Evolutionary conservation across 192 early-diverging fungal genomes (phyloP), one percentile per base, ranked within the genome.

Genomic region (Linnemannia zychae): DNA sequence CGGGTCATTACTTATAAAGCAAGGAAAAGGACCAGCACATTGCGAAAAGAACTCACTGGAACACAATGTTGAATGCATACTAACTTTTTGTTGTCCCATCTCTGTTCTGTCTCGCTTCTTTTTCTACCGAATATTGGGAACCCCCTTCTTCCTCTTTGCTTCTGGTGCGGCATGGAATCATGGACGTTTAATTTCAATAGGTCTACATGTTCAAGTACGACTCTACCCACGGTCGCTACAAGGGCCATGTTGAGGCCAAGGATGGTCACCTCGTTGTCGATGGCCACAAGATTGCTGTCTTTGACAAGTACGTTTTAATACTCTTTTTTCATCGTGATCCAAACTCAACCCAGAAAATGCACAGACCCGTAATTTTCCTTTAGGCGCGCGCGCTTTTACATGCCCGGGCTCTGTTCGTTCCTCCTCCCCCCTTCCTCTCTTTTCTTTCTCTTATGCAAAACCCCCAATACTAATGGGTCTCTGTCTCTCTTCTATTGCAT

Each of bases 181-280:
- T 9, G 37, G 38, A 0, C 37, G 44, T 17, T 50, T 47, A 15
- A 44, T 47, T 7, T 71, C 65, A 28, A 9, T 76, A 93, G 92
- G 91, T 94, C 87, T 99, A 98, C 93, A 91, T 98, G 88, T 91
- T 98, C 83, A 97, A 98, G 93, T 99, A 98, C 89, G 98, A 99
- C 94, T 98, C 98, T 49, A 98, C 97, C 82, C 98, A 99, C 91
- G 98, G 98, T 72, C 94, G 93, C 72, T 97, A 94, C 95, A 94
- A 96, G 89, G 97, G 96, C 72, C 91, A 91, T 33, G 95, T 97
- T 76, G 89, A 91, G 81, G 81, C 90, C 87, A 92, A 95, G 91
- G 92, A 95, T 88, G 96, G 95, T 82, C 97, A 97, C 92, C 93
- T 99, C 20, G 71, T 97, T 76, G 94, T 99, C 72, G 95, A 99